Conservation (phyloP, 2,329 filamentous ascomycete species). For the Verticillium isaacii region DNA sequence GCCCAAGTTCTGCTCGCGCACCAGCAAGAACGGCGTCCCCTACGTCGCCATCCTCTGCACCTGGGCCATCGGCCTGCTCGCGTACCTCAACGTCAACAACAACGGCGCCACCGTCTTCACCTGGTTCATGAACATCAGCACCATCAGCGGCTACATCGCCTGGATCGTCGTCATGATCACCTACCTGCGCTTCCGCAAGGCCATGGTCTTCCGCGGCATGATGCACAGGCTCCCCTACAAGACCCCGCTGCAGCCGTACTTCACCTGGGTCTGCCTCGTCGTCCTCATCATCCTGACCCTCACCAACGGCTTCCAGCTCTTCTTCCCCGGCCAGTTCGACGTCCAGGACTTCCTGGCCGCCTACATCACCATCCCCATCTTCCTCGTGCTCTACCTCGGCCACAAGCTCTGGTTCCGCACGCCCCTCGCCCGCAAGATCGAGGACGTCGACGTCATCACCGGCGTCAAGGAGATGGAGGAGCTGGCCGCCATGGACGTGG, state of each 20-base stretch:
- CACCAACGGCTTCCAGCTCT: constrained; percentile 72
- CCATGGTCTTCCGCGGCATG: constrained; percentile 48
- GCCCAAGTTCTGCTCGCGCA: constrained; percentile 54
- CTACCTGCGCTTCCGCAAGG: constrained; percentile 55
- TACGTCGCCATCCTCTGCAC: constrained; percentile 48
- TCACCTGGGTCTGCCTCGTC: constrained; percentile 54
- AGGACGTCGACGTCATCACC: constrained; percentile 51
- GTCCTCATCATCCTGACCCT: constrained; percentile 59
- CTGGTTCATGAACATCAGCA: constrained; percentile 70
- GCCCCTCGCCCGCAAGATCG: constrained; percentile 31
- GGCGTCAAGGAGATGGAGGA: constrained; percentile 61
- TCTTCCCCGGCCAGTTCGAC: constrained; percentile 62
- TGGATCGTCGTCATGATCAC: constrained; percentile 56
- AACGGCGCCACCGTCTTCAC: constrained; percentile 60
- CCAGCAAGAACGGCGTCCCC: constrained; percentile 58
- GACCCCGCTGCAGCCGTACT: constrained; percentile 56
- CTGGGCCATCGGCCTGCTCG: constrained; percentile 57
- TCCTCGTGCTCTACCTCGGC: constrained; percentile 54
- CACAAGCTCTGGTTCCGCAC: constrained; percentile 52
- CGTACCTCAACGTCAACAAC: constrained; percentile 64
- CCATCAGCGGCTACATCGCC: constrained; percentile 54
- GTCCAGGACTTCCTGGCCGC: constrained; percentile 58
- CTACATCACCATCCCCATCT: constrained; percentile 60
- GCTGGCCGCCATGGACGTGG: constrained; percentile 41
- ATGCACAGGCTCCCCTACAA: constrained; percentile 45